phyloP scores from a whole-genome alignment of 495 filamentous ascomycete species.

The Neurospora sp. region DNA sequence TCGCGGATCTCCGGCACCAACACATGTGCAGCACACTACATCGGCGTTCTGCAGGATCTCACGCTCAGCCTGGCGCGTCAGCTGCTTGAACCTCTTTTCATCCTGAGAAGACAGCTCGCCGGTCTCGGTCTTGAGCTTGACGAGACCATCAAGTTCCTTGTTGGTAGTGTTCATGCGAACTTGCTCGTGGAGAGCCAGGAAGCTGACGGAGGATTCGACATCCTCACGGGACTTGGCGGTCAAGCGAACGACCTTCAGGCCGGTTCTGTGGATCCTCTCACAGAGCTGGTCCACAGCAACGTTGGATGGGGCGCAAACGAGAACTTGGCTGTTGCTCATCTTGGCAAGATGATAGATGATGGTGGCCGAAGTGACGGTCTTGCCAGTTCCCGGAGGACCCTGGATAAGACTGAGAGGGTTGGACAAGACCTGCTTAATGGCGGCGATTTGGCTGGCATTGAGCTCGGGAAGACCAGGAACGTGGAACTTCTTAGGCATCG shows the following conservation, averaged over 20 bases:
- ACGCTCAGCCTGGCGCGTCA: constrained; percentile 86
- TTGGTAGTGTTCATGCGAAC: constrained; percentile 96
- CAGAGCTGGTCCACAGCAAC: constrained; percentile 98
- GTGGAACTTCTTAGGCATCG: constrained; percentile 92
- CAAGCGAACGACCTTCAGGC: constrained; percentile 92
- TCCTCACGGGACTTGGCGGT: constrained; percentile 98
- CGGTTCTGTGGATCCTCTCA: constrained; percentile 91
- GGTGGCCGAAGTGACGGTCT: constrained; percentile 98
- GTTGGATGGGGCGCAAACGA: constrained; percentile 97
- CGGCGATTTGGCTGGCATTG: constrained; percentile 91
- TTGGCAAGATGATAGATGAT: constrained; percentile 97
- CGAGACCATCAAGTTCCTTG: constrained; percentile 80
- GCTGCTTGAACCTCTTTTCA: constrained; percentile 94
- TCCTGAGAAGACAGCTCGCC: constrained; percentile 93
- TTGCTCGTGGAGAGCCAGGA: constrained; percentile 91
- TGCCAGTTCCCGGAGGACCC: constrained; percentile 92
- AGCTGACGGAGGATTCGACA: constrained; percentile 92
- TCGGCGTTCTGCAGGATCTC: constrained; percentile 94
- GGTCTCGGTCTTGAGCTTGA: constrained; percentile 80
- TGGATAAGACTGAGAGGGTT: constrained; percentile 94
- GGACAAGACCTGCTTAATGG: constrained; percentile 89
- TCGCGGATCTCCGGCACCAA: constrained; percentile 92
- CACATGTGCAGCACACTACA: constrained; percentile 98
- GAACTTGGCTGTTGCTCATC: constrained; percentile 85
- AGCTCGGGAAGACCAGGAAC: constrained; percentile 92